Evolutionary conservation across 768 basidiomycete species (phyloP).

Genomic region (Boletus sp.): DNA sequence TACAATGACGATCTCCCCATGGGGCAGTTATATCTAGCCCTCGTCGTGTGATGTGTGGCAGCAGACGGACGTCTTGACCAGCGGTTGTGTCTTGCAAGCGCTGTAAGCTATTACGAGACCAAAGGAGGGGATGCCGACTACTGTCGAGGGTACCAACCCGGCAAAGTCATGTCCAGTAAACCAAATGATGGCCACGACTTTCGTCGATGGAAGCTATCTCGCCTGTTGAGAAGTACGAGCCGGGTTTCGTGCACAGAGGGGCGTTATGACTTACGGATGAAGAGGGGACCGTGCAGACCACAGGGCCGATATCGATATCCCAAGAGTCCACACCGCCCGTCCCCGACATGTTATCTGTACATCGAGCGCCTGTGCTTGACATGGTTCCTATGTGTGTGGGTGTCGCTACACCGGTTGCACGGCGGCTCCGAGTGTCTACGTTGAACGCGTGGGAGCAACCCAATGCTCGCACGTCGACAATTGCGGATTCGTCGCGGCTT

Average conservation of each 20-base stretch:
- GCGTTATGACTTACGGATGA: background rate
- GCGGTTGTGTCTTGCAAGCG: slow-evolving; percentile 51
- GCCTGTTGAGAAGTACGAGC: too few species aligned
- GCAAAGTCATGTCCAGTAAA: background rate
- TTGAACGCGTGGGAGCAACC: too few species aligned
- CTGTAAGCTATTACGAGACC: slow-evolving; percentile 25
- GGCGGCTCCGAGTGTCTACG: background rate
- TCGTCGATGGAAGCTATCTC: background rate
- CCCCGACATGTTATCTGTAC: background rate
- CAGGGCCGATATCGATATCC: background rate
- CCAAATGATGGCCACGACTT: background rate
- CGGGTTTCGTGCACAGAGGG: background rate
- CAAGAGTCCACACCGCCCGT: background rate
- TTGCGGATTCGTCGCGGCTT: too few species aligned
- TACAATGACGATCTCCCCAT: background rate
- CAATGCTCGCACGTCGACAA: too few species aligned
- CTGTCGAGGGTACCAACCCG: background rate
- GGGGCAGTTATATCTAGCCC: background rate
- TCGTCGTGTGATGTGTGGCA: background rate
- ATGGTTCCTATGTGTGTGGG: background rate
- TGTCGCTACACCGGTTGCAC: background rate
- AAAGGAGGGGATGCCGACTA: background rate
- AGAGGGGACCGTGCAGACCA: background rate
- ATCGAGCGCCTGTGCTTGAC: background rate
- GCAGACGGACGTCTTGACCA: slow-evolving; percentile 31